Evolutionary conservation across 2,329 filamentous ascomycete species (phyloP), one percentile per base, ranked within the genome.

Genomic region (Stemphylium vesicarium): DNA sequence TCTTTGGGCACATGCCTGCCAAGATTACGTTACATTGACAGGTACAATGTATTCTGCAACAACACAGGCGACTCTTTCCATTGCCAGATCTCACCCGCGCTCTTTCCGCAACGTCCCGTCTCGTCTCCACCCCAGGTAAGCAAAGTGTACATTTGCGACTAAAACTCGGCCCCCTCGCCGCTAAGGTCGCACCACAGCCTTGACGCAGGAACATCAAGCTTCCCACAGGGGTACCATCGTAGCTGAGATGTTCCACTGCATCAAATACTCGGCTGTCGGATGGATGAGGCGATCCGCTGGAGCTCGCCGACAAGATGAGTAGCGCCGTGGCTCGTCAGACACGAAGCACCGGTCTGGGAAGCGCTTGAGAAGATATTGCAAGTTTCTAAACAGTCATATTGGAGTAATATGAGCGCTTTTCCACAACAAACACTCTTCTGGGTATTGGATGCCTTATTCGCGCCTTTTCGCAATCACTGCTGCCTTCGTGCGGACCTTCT

Each of bases 141-240:
- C 50, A 41, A 40, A 26, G 26, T 36, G 29, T 35, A 45, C 24
- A 18, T 45, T 40, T 31, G 18, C 20, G 26, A 24, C 29, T 18
- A 49, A 29, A 13, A 11, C 39, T 44, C 26, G n/a, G 35, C 44
- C 54, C 39, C 29, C 36, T 15, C 35, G 16, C 35, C 31, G 33
- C 12, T 37, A n/a, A 16, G 13, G 20, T 15, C 32, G 18, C 26
- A 41, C 32, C 24, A 20, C 45, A 20, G 40, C 40, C 44, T 29
- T 45, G 40, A 16, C 15, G 16, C 4, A 47, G 55, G 46, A 50
- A 31, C 45, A 55, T 50, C 10, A 57, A 55, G 50, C 55, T 57
- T 57, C 2, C 18, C 13, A 13, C 36, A 36, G 24, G 51, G 55
- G 33, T 45, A 40, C 46, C 41, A 39, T 49, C 13, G 24, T 15